phyloP scores from a whole-genome alignment of 2,329 filamentous ascomycete species.

The Pseudogymnoascus sp. region DNA sequence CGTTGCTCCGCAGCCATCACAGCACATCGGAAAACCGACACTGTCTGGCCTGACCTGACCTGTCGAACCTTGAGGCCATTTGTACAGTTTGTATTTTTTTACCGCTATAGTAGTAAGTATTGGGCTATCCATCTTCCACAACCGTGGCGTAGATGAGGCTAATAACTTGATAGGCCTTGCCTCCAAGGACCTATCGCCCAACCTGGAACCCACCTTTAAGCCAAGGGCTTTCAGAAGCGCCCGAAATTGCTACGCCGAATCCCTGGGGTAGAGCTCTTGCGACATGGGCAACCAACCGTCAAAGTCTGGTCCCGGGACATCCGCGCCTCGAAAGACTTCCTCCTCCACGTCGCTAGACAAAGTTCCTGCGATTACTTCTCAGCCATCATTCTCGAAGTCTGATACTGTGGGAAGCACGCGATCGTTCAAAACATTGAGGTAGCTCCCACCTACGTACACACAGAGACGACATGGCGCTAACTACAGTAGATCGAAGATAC shows the following conservation, averaged over 20 bases:
- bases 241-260: slow-evolving; percentile 5
- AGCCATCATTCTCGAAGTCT: slow-evolving; percentile 83
- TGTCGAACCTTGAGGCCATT: not conserved
- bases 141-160: not conserved
- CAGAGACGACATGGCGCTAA: not conserved
- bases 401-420: slow-evolving; percentile 89
- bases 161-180: slow-evolving; percentile 2
- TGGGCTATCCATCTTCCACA: not conserved
- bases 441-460: not conserved
- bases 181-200: slow-evolving; percentile 8
- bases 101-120: not conserved
- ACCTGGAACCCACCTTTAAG: slow-evolving; percentile 5
- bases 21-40: not conserved
- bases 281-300: slow-evolving; percentile 72
- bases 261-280: slow-evolving; percentile 9
- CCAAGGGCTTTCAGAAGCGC: not conserved
- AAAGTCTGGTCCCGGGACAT: slow-evolving; percentile 24
- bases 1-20: not conserved
- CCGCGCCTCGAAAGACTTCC: slow-evolving; percentile 22
- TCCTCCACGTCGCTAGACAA: slow-evolving; percentile 26
- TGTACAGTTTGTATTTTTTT: not conserved
- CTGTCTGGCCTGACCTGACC: not conserved
- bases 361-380: slow-evolving; percentile 55
- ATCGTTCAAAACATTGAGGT: slow-evolving; percentile 67
- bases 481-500: slow-evolving; percentile 66